A percentile compares a stretch with the other conserved stretches of the same genome.
Conservation (phyloP, 192 early-diverging fungal genomes). For the Lunasporangiospora selenospora region DNA sequence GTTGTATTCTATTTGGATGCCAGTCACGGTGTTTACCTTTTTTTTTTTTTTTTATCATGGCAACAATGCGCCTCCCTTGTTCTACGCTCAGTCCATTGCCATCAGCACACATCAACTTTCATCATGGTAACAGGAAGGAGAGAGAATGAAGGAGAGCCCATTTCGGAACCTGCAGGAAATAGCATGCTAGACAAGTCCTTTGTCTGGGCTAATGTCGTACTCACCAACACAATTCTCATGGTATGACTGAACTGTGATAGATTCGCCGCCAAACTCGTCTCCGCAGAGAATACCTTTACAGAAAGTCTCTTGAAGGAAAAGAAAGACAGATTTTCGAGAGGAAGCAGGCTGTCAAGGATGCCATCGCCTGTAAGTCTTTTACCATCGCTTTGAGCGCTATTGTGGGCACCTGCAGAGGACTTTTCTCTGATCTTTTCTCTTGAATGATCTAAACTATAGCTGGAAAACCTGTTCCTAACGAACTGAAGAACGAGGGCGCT, state of each 20-base stretch:
- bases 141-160: background rate
- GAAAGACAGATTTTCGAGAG: slow-evolving; percentile 91
- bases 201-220: too few relatives aligned
- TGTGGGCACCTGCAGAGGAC: background rate
- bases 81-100: background rate
- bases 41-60: slow-evolving; percentile 29
- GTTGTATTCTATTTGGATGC: too few relatives aligned
- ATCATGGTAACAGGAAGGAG: too few relatives aligned
- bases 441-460: slow-evolving; percentile 55
- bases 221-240: too few relatives aligned
- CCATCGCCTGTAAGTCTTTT: slow-evolving; percentile 70
- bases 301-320: slow-evolving; percentile 94
- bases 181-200: too few relatives aligned
- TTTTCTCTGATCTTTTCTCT: background rate
- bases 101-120: background rate
- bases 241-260: too few relatives aligned
- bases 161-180: too few relatives aligned
- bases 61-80: background rate
- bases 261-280: slow-evolving; percentile 87
- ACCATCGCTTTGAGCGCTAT: background rate
- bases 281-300: slow-evolving; percentile 95
- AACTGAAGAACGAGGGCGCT: slow-evolving; percentile 81
- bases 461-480: slow-evolving; percentile 87
- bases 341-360: slow-evolving; percentile 93
- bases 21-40: slow-evolving; percentile 27